A percentile compares a stretch with the other conserved stretches of the same genome.
Conservation (phyloP, 75 land plant genomes). For the Azolla pinnata region DNA sequence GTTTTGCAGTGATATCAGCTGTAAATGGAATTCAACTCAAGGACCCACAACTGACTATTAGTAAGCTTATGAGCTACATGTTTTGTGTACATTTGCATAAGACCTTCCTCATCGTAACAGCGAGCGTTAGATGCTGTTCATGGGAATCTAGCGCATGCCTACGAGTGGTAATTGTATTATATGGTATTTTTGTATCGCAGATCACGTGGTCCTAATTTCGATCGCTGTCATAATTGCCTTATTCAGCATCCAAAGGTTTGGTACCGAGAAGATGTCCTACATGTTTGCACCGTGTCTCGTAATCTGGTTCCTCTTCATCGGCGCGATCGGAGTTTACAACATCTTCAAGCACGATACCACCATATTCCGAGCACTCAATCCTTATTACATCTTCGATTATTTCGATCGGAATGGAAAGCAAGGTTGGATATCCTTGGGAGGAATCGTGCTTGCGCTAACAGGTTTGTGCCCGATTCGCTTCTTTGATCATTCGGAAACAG, state of each 20-base stretch:
- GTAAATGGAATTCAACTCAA: slow-evolving; percentile 42
- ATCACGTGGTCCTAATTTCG: slow-evolving; percentile 38
- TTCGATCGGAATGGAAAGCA: slow-evolving; percentile 43
- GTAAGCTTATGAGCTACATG: slow-evolving; percentile 7
- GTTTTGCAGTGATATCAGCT: slow-evolving; percentile 71
- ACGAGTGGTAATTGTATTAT: background rate
- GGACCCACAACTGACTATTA: slow-evolving; percentile 1
- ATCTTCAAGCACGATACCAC: slow-evolving; percentile 41
- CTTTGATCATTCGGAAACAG: background rate
- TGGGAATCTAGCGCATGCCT: too few species aligned
- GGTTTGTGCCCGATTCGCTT: slow-evolving; percentile 14
- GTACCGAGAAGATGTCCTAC: slow-evolving; percentile 56
- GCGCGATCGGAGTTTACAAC: slow-evolving; percentile 48
- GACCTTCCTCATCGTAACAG: background rate
- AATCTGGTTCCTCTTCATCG: slow-evolving; percentile 47
- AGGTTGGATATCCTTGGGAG: slow-evolving; percentile 73
- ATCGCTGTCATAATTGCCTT: slow-evolving; percentile 37
- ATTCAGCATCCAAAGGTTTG: slow-evolving; percentile 53
- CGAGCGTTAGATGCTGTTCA: too few species aligned
- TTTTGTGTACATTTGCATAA: background rate
- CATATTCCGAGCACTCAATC: slow-evolving; percentile 55
- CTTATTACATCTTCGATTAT: slow-evolving; percentile 41
- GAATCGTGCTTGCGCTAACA: slow-evolving; percentile 48
- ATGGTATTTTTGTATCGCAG: slow-evolving; percentile 16
- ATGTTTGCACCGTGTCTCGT: slow-evolving; percentile 49